Evolutionary conservation across 495 filamentous ascomycete genomes (phyloP), one percentile per base, ranked within the genome.

Genomic region (Platismatia glauca): DNA sequence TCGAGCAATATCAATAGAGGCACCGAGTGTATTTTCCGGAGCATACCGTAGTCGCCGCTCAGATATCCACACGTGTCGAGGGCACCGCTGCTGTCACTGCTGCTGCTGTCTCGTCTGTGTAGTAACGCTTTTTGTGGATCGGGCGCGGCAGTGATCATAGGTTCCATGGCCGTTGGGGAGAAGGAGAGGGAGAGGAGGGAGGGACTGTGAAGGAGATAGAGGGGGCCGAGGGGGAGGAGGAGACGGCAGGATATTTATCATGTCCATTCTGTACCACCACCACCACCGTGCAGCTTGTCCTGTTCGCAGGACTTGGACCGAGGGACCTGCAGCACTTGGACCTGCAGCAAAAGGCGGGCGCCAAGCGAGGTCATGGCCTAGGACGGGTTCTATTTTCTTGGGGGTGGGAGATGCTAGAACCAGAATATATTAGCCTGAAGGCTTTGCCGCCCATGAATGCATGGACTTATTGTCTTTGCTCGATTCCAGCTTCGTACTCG

Each of bases 41-140:
- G 18, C 37, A 27, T 58, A 58, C 56, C 56, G 56, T 58, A 58
- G 56, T 58, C 56, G 56, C 56, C 56, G 37, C 56, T 58, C 56
- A 58, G 22, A 41, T 58, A 58, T 58, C 56, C 56, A 58, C 56
- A 58, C 13, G 56, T 58, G 56, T 38, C 37, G 56, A 43, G 34
- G 56, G 56, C 22, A 20, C 56, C 35, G 35, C 12, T 58, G 56
- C 22, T 58, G 13, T 58, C 29, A 41, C 56, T 41, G 56, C 56
- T 58, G 37, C 35, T 58, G 56, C 37, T 58, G 12, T 31, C 56
- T 58, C 56, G 56, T 58, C 35, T 58, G 35, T 58, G 56, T 27
- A 58, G 12, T 43, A 58, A 58, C 12, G 22, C 56, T 58, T 18
- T n/a, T 38, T 7, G 56, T 39, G 9, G 56, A 41, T 27, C 56